Evolutionary conservation across 345 rosid species (phyloP).

Genomic region (Arabis alpina): DNA sequence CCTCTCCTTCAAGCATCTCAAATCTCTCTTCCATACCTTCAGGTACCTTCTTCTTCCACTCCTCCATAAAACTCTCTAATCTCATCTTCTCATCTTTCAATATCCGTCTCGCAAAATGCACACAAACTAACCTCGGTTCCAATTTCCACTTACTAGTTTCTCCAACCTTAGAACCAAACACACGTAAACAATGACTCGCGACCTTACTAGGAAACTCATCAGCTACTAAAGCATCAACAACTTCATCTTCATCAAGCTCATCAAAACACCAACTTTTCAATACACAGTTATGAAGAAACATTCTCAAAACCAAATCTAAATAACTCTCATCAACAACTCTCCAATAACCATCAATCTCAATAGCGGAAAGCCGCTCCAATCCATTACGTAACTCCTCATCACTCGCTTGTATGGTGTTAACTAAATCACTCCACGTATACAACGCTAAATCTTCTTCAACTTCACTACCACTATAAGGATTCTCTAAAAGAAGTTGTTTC

Average conservation of each 20-base stretch:
- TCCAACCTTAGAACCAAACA: conserved; percentile 58
- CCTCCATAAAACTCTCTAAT: conserved; percentile 66
- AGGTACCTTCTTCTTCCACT: conserved; percentile 71
- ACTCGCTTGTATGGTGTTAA: conserved; percentile 78
- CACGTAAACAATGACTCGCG: conserved; percentile 63
- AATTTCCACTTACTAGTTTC: conserved; percentile 60
- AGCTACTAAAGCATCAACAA: conserved; percentile 53
- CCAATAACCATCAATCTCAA: conserved; percentile 89
- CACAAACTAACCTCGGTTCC: conserved; percentile 68
- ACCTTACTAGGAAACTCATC: conserved; percentile 71
- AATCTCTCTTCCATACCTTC: conserved; percentile 66
- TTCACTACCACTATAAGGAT: conserved; percentile 57
- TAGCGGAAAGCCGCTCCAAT: conserved; percentile 64
- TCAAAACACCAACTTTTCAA: conserved; percentile 71
- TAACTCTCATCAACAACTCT: conserved; percentile 73
- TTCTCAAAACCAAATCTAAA: conserved; percentile 65
- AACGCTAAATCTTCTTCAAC: conserved; percentile 38
- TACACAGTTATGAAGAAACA: conserved; percentile 68
- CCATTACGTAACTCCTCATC: conserved; percentile 69
- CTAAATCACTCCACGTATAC: conserved; percentile 74
- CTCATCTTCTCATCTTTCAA: conserved; percentile 68
- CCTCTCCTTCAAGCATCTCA: conserved; percentile 88
- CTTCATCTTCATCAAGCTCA: conserved; percentile 66
- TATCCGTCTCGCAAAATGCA: conserved; percentile 74
- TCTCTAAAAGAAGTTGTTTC: conserved; percentile 60